A percentile compares a stretch with the other conserved stretches of the same genome.
Conservation (phyloP, 768 basidiomycete genomes). For the Podaxis sp. region DNA sequence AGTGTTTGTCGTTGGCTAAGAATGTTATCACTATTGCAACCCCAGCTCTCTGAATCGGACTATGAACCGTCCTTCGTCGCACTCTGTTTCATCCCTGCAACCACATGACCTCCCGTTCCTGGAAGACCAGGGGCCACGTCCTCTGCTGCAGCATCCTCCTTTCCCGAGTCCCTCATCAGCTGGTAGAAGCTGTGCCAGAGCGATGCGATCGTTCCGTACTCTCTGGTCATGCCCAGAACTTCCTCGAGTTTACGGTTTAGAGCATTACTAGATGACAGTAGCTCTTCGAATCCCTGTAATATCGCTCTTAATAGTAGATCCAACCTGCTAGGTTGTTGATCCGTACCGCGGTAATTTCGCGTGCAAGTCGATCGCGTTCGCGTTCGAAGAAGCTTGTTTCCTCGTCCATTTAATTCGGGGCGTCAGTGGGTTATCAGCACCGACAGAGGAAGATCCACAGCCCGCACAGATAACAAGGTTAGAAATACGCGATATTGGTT, state of each 20-base stretch:
- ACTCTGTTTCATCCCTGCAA: conserved; percentile 28
- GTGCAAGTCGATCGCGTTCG: conserved; percentile 71
- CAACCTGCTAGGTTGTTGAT: background rate
- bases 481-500: background rate
- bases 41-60: background rate
- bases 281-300: conserved; percentile 76
- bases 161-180: conserved; percentile 62
- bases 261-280: conserved; percentile 80
- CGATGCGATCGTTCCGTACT: conserved; percentile 85
- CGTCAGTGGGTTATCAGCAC: background rate
- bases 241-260: conserved; percentile 92
- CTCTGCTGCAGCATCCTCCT: conserved; percentile 31
- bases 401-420: conserved; percentile 28
- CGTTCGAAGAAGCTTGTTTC: conserved; percentile 71
- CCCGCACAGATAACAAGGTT: background rate
- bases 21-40: background rate
- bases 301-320: conserved; percentile 22
- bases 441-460: background rate
- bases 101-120: conserved; percentile 71
- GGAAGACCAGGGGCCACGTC: conserved; percentile 46
- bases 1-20: conserved; percentile 3
- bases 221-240: conserved; percentile 87
- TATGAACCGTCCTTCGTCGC: conserved; percentile 1
- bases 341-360: conserved; percentile 71
- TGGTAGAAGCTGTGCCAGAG: conserved; percentile 82